phyloP scores from a whole-genome alignment of 345 rosid genomes.

The Punica granatum region DNA sequence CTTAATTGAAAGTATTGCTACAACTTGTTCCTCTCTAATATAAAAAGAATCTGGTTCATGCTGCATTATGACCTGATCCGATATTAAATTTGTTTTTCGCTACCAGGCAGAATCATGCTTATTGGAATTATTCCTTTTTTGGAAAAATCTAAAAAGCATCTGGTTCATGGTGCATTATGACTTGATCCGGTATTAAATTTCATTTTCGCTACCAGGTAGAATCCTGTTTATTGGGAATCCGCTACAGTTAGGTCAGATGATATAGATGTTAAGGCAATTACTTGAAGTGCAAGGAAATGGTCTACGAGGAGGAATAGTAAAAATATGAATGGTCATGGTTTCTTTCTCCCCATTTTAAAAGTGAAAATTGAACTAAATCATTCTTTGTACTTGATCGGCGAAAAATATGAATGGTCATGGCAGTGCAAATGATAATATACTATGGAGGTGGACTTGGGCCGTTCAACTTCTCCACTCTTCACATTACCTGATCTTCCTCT shows the following conservation, averaged over 20 bases:
- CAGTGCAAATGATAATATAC: slow-evolving; percentile 82
- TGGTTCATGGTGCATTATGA: too few relatives aligned
- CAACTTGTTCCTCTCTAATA: too few relatives aligned
- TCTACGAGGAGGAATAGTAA: slow-evolving; percentile 73
- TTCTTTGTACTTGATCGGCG: not conserved
- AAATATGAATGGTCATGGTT: too few relatives aligned
- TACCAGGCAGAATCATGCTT: too few relatives aligned
- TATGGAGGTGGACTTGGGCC: slow-evolving; percentile 75
- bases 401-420: too few relatives aligned
- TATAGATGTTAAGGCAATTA: slow-evolving; percentile 55
- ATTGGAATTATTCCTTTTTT: too few relatives aligned
- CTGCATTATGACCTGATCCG: too few relatives aligned
- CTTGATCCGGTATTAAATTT: too few relatives aligned
- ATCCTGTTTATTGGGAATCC: slow-evolving; percentile 82
- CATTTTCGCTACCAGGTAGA: slow-evolving; percentile 69
- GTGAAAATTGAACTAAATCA: not conserved
- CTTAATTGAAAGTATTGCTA: too few relatives aligned
- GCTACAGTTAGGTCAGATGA: slow-evolving; percentile 56
- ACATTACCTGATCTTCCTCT: slow-evolving; percentile 53
- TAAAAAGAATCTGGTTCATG: too few relatives aligned
- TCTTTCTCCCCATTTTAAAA: slow-evolving; percentile 4
- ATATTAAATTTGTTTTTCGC: too few relatives aligned
- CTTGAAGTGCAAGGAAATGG: slow-evolving; percentile 63
- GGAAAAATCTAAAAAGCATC: too few relatives aligned
- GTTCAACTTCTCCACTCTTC: slow-evolving; percentile 46